Evolutionary conservation across 257 asterid genomes (phyloP), one percentile per base, ranked within the genome.

Genomic region (Scutellaria barbata): DNA sequence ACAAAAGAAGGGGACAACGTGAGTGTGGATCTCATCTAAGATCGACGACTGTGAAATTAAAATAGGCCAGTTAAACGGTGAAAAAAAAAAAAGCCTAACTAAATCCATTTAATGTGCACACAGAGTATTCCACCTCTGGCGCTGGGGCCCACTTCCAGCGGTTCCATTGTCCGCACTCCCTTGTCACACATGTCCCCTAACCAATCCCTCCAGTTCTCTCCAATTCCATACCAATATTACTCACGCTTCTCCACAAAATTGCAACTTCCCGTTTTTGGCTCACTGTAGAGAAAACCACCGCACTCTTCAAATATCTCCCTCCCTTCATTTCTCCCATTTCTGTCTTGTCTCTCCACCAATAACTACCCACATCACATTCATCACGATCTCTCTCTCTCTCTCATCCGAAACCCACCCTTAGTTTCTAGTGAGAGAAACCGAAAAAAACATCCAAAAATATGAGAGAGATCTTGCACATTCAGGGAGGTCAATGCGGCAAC

Each of bases 401-500:
- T 16, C 54, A 10, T 45, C 8, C 76, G 10, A 45, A 64, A 73
- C 56, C 45, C 45, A 39, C n/a, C 63, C 20, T 35, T 9, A 55
- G 14, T 37, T 39, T 39, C 9, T 14, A 41, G 55, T 20, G 67
- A 48, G 63, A 66, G 46, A 13, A 33, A 5, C 41, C 0, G 17
- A 20, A 11, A 4, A 8, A 50, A 8, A 25, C 3, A 8, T 9
- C 71, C 60, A 3, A 5, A 52, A 74, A 9, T 33, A 89, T 88
- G 96, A 88, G 97, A 46, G 97, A 90, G 67, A 90, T 90, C 88
- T 57, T 90, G 76, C 97, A 90, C 68, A 82, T 90, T 50, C 97
- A 90, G 69, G 97, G 96, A n/a, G 97, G 97, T 2, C 97, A 90
- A 82, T 90, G 97, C 73, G 97, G 97, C 25, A 90, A 90, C 78